Percentiles rank a stretch among this genome's conserved stretches.
Conservation (phyloP, 148 eudicot species). For the Vaccinium myrtillus region DNA sequence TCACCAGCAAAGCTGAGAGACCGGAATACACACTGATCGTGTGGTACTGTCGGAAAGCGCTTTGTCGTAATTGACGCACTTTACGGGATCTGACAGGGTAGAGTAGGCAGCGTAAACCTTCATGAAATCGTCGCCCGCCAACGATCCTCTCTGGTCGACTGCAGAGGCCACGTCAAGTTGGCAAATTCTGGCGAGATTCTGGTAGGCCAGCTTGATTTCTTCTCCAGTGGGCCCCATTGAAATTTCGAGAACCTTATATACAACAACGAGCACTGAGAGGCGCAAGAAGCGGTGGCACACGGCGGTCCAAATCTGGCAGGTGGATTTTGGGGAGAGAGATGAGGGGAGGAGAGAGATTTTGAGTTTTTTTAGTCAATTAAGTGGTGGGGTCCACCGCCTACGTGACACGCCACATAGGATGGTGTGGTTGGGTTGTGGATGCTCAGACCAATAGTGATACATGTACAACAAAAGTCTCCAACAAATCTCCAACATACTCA, state of each 20-base stretch:
- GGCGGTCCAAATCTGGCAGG: too few species aligned
- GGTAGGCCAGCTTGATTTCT: constrained; percentile 69
- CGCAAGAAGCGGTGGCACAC: background rate
- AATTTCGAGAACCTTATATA: constrained; percentile 66
- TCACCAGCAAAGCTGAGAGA: constrained; percentile 17
- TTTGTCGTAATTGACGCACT: constrained; percentile 63
- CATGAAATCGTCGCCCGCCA: constrained; percentile 40
- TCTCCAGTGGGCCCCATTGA: constrained; percentile 36
- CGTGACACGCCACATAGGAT: too few species aligned
- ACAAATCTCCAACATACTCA: too few species aligned
- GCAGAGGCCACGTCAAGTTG: constrained; percentile 54
- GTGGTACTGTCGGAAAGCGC: constrained; percentile 22
- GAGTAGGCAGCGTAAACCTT: constrained; percentile 57
- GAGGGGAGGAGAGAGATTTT: too few species aligned
- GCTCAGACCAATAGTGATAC: too few species aligned
- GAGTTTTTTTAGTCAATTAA: too few species aligned
- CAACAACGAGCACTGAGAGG: constrained; percentile 24
- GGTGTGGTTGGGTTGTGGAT: background rate
- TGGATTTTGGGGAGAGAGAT: too few species aligned
- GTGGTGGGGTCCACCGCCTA: too few species aligned
- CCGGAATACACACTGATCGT: constrained; percentile 17
- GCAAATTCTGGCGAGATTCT: constrained; percentile 50
- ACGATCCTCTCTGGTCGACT: constrained; percentile 2
- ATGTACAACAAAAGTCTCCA: too few species aligned
- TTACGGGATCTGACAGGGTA: constrained; percentile 57